Conservation (phyloP, 2,329 filamentous ascomycete genomes). For the Hirsutella rhossiliensis region DNA sequence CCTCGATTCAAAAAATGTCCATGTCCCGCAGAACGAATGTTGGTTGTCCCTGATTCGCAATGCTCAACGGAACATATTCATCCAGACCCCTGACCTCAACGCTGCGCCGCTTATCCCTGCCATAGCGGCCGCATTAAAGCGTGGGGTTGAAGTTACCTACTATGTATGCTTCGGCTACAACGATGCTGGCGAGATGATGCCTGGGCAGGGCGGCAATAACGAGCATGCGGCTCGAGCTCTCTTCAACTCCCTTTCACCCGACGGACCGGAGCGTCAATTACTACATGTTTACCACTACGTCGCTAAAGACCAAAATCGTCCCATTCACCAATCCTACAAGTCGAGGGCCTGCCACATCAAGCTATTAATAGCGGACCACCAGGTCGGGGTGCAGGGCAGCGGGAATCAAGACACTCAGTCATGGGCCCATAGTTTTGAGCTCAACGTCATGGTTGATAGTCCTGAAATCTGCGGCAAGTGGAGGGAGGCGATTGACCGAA, state of each 20-base stretch:
- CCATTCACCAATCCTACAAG: constrained; percentile 55
- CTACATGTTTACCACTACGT: constrained; percentile 60
- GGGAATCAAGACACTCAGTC: constrained; percentile 74
- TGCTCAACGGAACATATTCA: constrained; percentile 54
- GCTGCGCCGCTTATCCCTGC: constrained; percentile 54
- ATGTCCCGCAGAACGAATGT: constrained; percentile 63
- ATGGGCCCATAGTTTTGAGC: constrained; percentile 68
- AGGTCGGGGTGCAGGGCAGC: constrained; percentile 59
- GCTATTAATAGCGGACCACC: constrained; percentile 59
- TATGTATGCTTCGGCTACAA: constrained; percentile 74
- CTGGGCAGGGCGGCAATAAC: constrained; percentile 64
- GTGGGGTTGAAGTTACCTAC: constrained; percentile 55
- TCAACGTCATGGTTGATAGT: constrained; percentile 65
- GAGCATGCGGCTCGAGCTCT: constrained; percentile 55
- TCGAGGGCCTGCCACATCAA: constrained; percentile 65
- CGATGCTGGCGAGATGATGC: constrained; percentile 63
- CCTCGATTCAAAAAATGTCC: constrained; percentile 45
- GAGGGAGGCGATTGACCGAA: neutral
- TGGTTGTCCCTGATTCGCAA: constrained; percentile 60
- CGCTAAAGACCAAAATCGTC: constrained; percentile 57
- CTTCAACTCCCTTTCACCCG: constrained; percentile 35
- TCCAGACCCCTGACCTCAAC: constrained; percentile 69
- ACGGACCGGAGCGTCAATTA: constrained; percentile 1
- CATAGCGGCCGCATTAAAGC: constrained; percentile 49
- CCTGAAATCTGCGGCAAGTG: constrained; percentile 43